Conservation (phyloP, 768 basidiomycete species). For the Amanita rubescens region DNA sequence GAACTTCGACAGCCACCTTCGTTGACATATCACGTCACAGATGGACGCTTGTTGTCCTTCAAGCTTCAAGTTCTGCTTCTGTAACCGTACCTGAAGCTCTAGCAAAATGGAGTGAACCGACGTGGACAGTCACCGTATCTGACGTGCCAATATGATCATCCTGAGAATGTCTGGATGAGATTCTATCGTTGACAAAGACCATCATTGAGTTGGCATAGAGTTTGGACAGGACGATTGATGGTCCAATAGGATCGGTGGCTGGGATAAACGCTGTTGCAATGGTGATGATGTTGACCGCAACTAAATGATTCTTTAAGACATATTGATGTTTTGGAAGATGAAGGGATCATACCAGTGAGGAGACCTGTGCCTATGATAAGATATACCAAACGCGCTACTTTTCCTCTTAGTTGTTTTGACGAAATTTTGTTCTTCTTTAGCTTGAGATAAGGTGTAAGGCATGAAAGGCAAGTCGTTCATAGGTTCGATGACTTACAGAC, state of each 20-base stretch:
- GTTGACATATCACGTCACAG: too few species aligned
- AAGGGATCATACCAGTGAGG: conserved; percentile 19
- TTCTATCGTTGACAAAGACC: conserved; percentile 25
- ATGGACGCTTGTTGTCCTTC: too few species aligned
- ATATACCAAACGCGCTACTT: conserved; percentile 23
- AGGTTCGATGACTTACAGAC: conserved; percentile 17
- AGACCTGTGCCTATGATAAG: conserved; percentile 28
- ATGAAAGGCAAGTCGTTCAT: background rate
- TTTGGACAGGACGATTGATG: conserved; percentile 26
- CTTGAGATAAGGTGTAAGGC: background rate
- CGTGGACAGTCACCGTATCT: background rate
- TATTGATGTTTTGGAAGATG: background rate
- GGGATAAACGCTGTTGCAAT: conserved; percentile 21
- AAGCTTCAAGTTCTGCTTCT: too few species aligned
- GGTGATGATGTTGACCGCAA: conserved; percentile 21
- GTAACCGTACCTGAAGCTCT: too few species aligned
- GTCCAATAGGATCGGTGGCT: conserved; percentile 19
- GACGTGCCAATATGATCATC: background rate
- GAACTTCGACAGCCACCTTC: too few species aligned
- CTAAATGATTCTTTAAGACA: conserved; percentile 9
- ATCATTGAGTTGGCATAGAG: conserved; percentile 27
- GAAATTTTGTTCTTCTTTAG: conserved; percentile 18
- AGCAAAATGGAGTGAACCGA: background rate
- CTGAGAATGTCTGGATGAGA: conserved; percentile 7
- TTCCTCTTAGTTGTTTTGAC: conserved; percentile 17